These are phyloP conservation scores for Cladophialophora exuberans DNA, from an alignment of 2,329 filamentous ascomycete species.

Conservation along the genomic window DNA sequence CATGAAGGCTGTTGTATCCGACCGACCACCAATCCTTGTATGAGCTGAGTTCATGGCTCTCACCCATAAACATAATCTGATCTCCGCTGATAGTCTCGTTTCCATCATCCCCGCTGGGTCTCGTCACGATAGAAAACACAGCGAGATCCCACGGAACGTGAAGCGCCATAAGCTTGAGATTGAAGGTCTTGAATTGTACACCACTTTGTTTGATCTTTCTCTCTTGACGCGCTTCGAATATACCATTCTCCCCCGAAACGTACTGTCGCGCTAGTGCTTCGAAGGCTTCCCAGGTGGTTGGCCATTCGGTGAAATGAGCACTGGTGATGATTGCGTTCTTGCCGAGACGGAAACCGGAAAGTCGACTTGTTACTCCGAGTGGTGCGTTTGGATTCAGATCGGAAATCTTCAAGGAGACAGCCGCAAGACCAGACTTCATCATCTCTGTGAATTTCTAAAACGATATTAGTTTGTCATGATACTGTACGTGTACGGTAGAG, in stretches of 20 bases:
- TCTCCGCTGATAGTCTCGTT: no score
- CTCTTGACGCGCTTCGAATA: neutral
- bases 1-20: neutral
- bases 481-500: no score
- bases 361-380: neutral
- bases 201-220: neutral
- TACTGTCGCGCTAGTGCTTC: neutral
- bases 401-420: neutral
- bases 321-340: neutral
- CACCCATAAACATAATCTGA: no score
- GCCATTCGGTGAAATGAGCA: neutral
- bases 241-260: neutral
- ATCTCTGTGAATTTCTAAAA: neutral
- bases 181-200: no score
- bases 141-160: neutral
- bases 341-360: neutral
- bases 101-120: neutral
- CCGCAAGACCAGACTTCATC: neutral
- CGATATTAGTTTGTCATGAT: no score
- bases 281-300: neutral
- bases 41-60: neutral
- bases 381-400: neutral
- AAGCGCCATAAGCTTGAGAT: neutral
- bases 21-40: neutral
- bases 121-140: neutral